Evolutionary conservation across 805 yeast genomes (phyloP).

Genomic region (Yarrowia osloensis): DNA sequence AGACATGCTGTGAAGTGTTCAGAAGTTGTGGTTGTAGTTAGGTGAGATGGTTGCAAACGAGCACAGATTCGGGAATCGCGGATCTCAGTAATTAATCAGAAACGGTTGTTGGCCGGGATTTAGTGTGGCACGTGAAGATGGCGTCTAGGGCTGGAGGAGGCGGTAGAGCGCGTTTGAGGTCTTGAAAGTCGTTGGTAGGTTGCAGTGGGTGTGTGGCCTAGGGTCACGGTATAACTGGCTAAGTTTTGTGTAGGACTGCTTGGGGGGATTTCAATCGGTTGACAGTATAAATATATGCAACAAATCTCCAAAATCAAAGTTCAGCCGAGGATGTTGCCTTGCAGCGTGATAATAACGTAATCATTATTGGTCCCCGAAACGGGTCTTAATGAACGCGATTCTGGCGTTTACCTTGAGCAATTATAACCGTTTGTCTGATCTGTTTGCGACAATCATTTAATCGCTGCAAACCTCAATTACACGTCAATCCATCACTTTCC

Average conservation of each 20-base stretch:
- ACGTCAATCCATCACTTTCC: neutral
- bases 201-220: neutral
- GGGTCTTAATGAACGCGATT: no score
- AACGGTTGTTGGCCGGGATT: neutral
- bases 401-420: no score
- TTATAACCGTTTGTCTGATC: no score
- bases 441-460: no score
- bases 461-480: no score
- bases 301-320: neutral
- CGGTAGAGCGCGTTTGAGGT: neutral
- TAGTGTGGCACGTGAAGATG: neutral
- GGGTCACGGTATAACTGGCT: neutral
- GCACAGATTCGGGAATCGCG: no score
- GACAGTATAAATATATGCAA: slow-evolving; percentile 17
- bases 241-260: neutral
- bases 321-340: slow-evolving; percentile 28
- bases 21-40: neutral
- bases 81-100: neutral
- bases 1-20: slow-evolving; percentile 13
- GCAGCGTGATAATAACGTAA: slow-evolving; percentile 22
- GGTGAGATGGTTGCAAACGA: no score
- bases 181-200: neutral
- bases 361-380: slow-evolving; percentile 10
- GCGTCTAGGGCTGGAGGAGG: neutral
- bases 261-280: neutral